Base-by-base conservation (phyloP, 768 basidiomycete genomes). In the Collybia sordida region DNA sequence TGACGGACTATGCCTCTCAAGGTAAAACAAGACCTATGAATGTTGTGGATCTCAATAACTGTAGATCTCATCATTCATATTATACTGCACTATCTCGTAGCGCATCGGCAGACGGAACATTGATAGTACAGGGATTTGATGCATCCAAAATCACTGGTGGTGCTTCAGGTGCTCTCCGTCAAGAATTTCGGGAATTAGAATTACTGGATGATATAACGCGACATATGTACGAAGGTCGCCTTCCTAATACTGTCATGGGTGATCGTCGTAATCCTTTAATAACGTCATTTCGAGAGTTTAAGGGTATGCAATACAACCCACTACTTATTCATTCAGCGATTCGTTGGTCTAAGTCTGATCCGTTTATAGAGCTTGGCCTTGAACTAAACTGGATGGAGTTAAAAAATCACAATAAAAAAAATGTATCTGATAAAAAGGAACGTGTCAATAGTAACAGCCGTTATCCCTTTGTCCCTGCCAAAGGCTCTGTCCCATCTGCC, bases 1-100 rank as follows among this genome's bases (percentile, higher is more conserved):
- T 69, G 65, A 70, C 69, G 2, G 69, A 68, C 46, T 70, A 64
- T 53, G 54, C 62, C 3, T 67, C 65, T 1, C 70, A 71, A 50
- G 69, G 70, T 3, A 67, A 64, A 42, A 65, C 66, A 15, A 50
- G 62, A 31, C 24, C 23, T n/a, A 27, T 49, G 2, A 68, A 69
- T 60, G 45, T 61, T 1, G 61, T 63, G 2, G 63, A 70, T 45
- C 41, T 68, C 5, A 45, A 56, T 43, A 56, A 61, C 39, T 52
- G 54, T 8, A 24, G 38, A 21, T 52, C 17, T 37, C 66, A 68
- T 49, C 63, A 63, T 22, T 50, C 62, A 8, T 65, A 64, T 45
- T 71, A 70, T 40, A 69, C 68, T 7, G 57, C 60, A 2, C 38
- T 72, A 1, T 70, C 68, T 11, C 45, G 65, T 8, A 53, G 63